Evolutionary conservation across 1,284 basidiomycete genomes (phyloP).

Genomic region (Veloporphyrellus conicus): DNA sequence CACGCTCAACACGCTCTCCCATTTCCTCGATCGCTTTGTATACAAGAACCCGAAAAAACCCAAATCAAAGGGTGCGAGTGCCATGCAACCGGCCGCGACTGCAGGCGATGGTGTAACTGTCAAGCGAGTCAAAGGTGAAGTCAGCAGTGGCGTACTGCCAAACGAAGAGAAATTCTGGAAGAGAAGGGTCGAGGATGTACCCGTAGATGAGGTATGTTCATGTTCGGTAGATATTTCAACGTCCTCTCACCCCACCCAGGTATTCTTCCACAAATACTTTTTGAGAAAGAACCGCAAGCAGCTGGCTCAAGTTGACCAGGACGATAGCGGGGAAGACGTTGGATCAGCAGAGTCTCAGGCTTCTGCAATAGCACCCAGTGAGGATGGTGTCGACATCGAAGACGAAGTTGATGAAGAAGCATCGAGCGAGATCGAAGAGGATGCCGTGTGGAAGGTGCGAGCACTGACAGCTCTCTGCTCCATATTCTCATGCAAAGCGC

Average conservation of each 20-base stretch:
- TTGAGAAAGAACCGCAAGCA: conserved; percentile 54
- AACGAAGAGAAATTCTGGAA: conserved; percentile 81
- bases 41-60: conserved; percentile 95
- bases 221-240: neutral
- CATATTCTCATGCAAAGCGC: neutral
- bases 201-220: conserved; percentile 76
- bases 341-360: conserved; percentile 31
- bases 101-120: conserved; percentile 62
- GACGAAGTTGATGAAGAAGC: conserved; percentile 43
- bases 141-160: conserved; percentile 49
- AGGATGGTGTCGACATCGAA: conserved; percentile 37
- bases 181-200: conserved; percentile 69
- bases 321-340: conserved; percentile 30
- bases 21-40: conserved; percentile 85
- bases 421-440: conserved; percentile 53
- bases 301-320: conserved; percentile 38
- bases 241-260: conserved; percentile 35
- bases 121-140: conserved; percentile 69
- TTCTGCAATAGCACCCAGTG: conserved; percentile 23
- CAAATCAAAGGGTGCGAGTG: conserved; percentile 72
- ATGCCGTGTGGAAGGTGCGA: conserved; percentile 79
- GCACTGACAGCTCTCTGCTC: neutral
- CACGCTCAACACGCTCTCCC: conserved; percentile 87
- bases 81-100: conserved; percentile 92
- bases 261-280: conserved; percentile 68